Conservation (phyloP, 768 basidiomycete genomes). For the Suillus subalutaceus region DNA sequence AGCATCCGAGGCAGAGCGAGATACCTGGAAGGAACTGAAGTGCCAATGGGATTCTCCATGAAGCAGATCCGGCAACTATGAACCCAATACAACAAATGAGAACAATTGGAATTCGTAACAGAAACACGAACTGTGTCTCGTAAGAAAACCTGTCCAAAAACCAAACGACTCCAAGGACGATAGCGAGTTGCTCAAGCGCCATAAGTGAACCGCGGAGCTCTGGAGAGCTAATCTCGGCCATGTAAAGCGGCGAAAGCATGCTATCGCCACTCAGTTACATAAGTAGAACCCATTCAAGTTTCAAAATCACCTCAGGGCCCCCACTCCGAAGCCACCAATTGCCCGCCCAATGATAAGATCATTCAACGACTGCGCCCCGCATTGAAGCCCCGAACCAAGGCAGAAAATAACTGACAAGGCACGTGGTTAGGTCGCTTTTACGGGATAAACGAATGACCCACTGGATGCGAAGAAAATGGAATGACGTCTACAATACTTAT, state of each 20-base stretch:
- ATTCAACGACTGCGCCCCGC: constrained; percentile 53
- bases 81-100: constrained; percentile 3
- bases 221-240: constrained; percentile 83
- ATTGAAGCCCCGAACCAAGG: constrained; percentile 73
- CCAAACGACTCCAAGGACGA: constrained; percentile 82
- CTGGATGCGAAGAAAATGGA: constrained; percentile 72
- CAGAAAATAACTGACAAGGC: constrained; percentile 59
- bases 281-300: not conserved
- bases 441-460: constrained; percentile 35
- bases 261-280: constrained; percentile 37
- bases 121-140: constrained; percentile 55
- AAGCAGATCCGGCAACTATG: constrained; percentile 60
- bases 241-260: constrained; percentile 81
- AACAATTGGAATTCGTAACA: not conserved
- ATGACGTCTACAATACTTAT: constrained; percentile 65
- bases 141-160: constrained; percentile 82
- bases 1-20: constrained; percentile 62
- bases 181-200: constrained; percentile 79
- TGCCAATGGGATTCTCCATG: constrained; percentile 79
- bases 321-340: constrained; percentile 81
- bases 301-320: constrained; percentile 58
- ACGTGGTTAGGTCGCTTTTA: constrained; percentile 1
- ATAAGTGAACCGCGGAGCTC: constrained; percentile 79
- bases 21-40: constrained; percentile 73
- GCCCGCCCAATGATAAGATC: constrained; percentile 72